A percentile compares a stretch with the other conserved stretches of the same genome.
phyloP scores from a whole-genome alignment of 2,329 filamentous ascomycete genomes.

The Aspergillus novofumigatus region DNA sequence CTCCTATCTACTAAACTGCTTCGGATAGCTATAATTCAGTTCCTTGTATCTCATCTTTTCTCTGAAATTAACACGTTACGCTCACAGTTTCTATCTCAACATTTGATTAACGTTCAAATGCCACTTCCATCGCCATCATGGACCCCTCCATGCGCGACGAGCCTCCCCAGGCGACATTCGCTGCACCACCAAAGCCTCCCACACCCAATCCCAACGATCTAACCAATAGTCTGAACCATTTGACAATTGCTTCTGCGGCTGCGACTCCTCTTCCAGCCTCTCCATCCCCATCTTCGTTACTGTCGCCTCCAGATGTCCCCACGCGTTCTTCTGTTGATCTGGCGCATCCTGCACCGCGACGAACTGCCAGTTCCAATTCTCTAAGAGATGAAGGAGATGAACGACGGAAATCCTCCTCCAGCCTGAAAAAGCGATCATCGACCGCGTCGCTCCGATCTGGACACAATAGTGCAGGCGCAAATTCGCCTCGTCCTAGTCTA shows the following conservation, averaged over 20 bases:
- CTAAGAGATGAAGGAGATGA: slow-evolving; percentile 38
- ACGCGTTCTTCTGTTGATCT: slow-evolving; percentile 17
- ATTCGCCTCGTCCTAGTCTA: slow-evolving; percentile 27
- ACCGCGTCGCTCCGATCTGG: slow-evolving; percentile 35
- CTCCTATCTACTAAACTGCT: not conserved
- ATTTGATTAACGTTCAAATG: slow-evolving; percentile 7
- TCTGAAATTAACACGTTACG: not conserved
- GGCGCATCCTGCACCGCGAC: slow-evolving; percentile 21
- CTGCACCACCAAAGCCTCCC: slow-evolving; percentile 10
- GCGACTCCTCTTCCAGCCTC: slow-evolving; percentile 24
- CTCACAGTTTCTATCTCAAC: not conserved
- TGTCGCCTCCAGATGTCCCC: slow-evolving; percentile 21
- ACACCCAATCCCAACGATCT: slow-evolving; percentile 13
- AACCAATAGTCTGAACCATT: slow-evolving; percentile 23
- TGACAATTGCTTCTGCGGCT: slow-evolving; percentile 21
- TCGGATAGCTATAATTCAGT: not conserved
- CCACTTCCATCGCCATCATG: slow-evolving; percentile 23
- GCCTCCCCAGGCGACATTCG: slow-evolving; percentile 16
- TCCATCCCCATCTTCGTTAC: slow-evolving; percentile 21
- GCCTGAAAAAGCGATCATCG: slow-evolving; percentile 38
- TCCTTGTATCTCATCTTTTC: not conserved
- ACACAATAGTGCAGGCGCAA: slow-evolving; percentile 22
- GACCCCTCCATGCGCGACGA: slow-evolving; percentile 27
- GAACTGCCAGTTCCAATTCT: slow-evolving; percentile 33
- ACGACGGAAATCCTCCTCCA: slow-evolving; percentile 29